Percentiles rank a stretch among this genome's conserved stretches.
Conservation (phyloP, 2,329 filamentous ascomycete species). For the Dactylellina cionopaga region DNA sequence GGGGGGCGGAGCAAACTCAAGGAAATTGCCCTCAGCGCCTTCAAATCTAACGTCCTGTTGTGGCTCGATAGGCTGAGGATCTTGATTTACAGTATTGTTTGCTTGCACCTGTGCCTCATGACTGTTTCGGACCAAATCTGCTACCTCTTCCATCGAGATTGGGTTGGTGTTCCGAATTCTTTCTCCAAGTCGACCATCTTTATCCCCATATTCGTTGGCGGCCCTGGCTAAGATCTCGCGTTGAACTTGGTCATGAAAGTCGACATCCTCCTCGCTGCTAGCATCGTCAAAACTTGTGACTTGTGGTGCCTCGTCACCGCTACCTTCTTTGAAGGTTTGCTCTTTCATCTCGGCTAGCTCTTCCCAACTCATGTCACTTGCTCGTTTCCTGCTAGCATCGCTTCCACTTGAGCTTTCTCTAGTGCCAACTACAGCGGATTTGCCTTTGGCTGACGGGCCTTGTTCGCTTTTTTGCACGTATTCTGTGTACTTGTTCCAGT, state of each 20-base stretch:
- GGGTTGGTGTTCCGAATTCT: slow-evolving; percentile 41
- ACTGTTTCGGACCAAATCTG: slow-evolving; percentile 36
- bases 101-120: slow-evolving; percentile 9
- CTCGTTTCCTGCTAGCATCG: slow-evolving; percentile 42
- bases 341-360: slow-evolving; percentile 36
- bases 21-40: neutral
- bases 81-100: neutral
- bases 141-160: slow-evolving; percentile 32
- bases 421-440: slow-evolving; percentile 13
- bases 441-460: slow-evolving; percentile 23
- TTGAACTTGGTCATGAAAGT: slow-evolving; percentile 51
- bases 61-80: neutral
- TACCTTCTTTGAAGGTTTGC: slow-evolving; percentile 32
- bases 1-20: neutral
- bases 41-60: neutral
- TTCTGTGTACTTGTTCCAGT: slow-evolving; percentile 51
- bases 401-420: slow-evolving; percentile 49
- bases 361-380: slow-evolving; percentile 51
- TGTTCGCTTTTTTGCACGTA: slow-evolving; percentile 26
- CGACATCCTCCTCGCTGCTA: slow-evolving; percentile 51
- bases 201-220: slow-evolving; percentile 31
- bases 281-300: slow-evolving; percentile 28
- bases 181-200: slow-evolving; percentile 27
- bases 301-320: slow-evolving; percentile 40
- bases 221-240: slow-evolving; percentile 47